Evolutionary conservation across 305 asterid species (phyloP).

Genomic region (Fraxinus platypoda): DNA sequence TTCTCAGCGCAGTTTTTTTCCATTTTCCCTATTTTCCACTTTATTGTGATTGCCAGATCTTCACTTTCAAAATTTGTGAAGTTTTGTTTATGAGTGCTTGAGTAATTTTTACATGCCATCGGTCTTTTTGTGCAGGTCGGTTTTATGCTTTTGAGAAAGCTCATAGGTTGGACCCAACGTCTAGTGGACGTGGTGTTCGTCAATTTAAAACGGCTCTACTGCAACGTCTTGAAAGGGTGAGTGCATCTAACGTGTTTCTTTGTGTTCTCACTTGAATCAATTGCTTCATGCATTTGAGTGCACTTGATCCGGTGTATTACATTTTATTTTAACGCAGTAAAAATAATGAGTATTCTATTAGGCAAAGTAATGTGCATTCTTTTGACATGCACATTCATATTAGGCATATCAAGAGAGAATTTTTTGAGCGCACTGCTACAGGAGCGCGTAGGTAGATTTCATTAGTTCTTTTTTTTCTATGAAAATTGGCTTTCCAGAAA

Average conservation of each 20-base stretch:
- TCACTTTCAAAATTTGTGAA: neutral
- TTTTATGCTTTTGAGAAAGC: slow-evolving; percentile 99
- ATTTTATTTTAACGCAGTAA: slow-evolving; percentile 16
- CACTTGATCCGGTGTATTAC: neutral
- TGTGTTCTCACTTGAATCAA: slow-evolving; percentile 20
- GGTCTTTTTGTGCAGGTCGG: slow-evolving; percentile 60
- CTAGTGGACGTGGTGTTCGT: slow-evolving; percentile 99
- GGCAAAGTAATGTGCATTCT: neutral
- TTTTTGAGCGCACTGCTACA: neutral
- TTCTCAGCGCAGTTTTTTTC: neutral
- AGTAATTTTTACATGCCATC: slow-evolving; percentile 20
- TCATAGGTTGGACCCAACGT: slow-evolving; percentile 91
- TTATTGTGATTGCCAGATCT: slow-evolving; percentile 2
- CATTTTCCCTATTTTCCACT: neutral
- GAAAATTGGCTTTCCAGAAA: neutral
- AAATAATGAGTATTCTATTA: neutral
- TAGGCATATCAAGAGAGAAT: neutral
- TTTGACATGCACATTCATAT: neutral
- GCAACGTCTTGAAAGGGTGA: slow-evolving; percentile 95
- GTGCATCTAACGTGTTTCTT: slow-evolving; percentile 23
- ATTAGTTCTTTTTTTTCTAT: neutral
- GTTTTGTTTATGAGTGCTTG: neutral
- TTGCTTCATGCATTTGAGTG: slow-evolving; percentile 15
- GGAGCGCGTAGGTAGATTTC: neutral
- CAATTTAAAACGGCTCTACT: slow-evolving; percentile 97